Conservation (phyloP, 495 filamentous ascomycete species). For the Tricharina praecox region DNA sequence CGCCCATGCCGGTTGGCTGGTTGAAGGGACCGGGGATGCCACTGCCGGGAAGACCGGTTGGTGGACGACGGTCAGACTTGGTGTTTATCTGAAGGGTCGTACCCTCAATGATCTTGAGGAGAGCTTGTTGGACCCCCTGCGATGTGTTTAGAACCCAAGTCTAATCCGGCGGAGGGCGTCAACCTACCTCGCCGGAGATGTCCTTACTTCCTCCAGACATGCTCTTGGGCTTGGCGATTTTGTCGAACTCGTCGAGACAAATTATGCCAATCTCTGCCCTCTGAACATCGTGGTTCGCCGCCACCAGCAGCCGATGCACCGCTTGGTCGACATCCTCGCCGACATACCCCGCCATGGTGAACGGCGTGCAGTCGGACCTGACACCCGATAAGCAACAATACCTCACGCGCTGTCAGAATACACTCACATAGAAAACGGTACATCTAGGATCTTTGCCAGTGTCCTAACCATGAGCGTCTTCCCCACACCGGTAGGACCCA, state of each 20-base stretch:
- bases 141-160: no score
- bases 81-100: constrained; percentile 79
- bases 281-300: constrained; percentile 75
- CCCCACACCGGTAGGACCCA: constrained; percentile 88
- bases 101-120: constrained; percentile 90
- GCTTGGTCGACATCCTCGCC: constrained; percentile 90
- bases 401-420: no score
- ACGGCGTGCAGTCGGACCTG: constrained; percentile 79
- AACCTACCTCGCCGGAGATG: constrained; percentile 24
- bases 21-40: constrained; percentile 13
- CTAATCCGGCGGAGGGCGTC: no score
- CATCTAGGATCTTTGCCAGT: constrained; percentile 60
- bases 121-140: constrained; percentile 76
- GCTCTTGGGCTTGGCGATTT: constrained; percentile 62
- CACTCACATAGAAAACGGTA: constrained; percentile 69
- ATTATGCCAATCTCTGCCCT: constrained; percentile 80
- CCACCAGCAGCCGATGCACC: constrained; percentile 73
- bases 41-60: constrained; percentile 14
- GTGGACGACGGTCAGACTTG: constrained; percentile 49
- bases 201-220: constrained; percentile 38
- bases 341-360: constrained; percentile 71
- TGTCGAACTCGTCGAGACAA: constrained; percentile 91
- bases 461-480: constrained; percentile 93
- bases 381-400: background rate
- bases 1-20: constrained; percentile 18